These are phyloP conservation scores for Trypanosoma lewisi DNA, from an alignment of 208 protist genomes.

Conservation along the genomic window DNA sequence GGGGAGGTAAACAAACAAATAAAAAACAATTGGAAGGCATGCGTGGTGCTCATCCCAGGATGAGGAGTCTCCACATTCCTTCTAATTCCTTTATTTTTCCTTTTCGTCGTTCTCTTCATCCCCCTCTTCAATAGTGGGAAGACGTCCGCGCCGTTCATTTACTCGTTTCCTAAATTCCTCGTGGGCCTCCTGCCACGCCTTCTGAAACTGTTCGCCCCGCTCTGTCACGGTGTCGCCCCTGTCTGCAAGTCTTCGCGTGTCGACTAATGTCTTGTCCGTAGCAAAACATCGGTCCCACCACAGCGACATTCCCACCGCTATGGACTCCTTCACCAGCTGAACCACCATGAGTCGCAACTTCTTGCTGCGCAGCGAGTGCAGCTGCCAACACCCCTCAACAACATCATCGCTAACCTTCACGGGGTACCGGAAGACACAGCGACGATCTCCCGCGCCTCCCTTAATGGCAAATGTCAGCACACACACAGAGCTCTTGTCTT, in stretches of 20 bases:
- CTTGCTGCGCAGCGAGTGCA: slow-evolving; percentile 42
- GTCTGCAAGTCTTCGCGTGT: slow-evolving; percentile 45
- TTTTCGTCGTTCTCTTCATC: neutral
- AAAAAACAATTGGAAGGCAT: no score
- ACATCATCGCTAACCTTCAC: slow-evolving; percentile 61
- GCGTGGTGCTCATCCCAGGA: no score
- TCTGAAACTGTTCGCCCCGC: slow-evolving; percentile 41
- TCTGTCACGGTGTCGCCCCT: slow-evolving; percentile 27
- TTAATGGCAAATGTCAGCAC: slow-evolving; percentile 17
- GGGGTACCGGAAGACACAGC: slow-evolving; percentile 49
- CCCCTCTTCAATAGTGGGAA: slow-evolving; percentile 10
- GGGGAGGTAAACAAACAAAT: no score
- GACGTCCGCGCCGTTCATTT: slow-evolving; percentile 23
- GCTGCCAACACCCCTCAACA: slow-evolving; percentile 74
- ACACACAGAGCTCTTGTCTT: slow-evolving; percentile 11
- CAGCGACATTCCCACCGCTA: slow-evolving; percentile 55
- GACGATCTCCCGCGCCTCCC: slow-evolving; percentile 9
- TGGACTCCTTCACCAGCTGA: slow-evolving; percentile 63
- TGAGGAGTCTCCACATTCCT: no score
- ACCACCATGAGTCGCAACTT: slow-evolving; percentile 57
- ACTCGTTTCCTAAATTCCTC: slow-evolving; percentile 58
- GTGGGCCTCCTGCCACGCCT: slow-evolving; percentile 66
- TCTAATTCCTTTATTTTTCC: no score
- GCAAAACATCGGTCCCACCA: slow-evolving; percentile 81
- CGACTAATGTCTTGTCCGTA: slow-evolving; percentile 53